Base-by-base conservation (phyloP, 1,284 basidiomycete species). In the Cryptococcus hybrid region DNA sequence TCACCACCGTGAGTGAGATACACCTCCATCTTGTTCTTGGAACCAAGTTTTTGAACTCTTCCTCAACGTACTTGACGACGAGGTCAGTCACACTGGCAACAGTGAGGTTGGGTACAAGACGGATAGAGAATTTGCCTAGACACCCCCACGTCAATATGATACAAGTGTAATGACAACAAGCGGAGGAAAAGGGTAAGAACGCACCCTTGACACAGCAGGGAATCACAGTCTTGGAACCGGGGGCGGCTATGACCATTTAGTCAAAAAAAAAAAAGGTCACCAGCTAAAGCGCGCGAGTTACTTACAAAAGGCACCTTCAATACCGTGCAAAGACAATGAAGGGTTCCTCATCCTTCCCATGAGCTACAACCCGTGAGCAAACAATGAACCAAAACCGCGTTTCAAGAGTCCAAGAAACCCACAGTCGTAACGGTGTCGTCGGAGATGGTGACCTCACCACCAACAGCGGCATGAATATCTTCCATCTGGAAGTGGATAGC, bases 191-290 rank as follows among this genome's bases (percentile, higher is more conserved):
- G 18, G 18, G 18, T 18, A 18, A 18, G 18, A 18, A 18, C 18
- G 18, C 18, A 73, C 93, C 95, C 8, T 86, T 82, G 35, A 98
- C 92, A 59, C 87, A 87, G 40, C 90, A 90, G 82, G 95, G 78
- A 59, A 99, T 99, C 72, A 99, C 96, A 0, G 95, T 99, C 85
- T 96, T 96, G 47, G 85, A 86, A 6, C 91, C 91, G 0, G 84
- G 83, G 5, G 88, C 89, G 59, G 73, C 74, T 74, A 49, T 30
- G 30, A 30, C 30, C 30, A 30, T 30, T 30, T 57, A 12, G 53
- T n/a, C 18, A 18, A 18, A 18, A 18, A 18, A 18, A 18, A 18
- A 18, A 18, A 18, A 18, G 18, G 18, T 18, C 18, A 18, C 18
- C 18, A 18, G 18, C 18, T 18, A 18, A 18, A 18, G 1, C 18